A percentile compares a stretch with the other conserved stretches of the same genome.
phyloP scores from a whole-genome alignment of 192 early-diverging fungal genomes.

The Coemansia sp. region DNA sequence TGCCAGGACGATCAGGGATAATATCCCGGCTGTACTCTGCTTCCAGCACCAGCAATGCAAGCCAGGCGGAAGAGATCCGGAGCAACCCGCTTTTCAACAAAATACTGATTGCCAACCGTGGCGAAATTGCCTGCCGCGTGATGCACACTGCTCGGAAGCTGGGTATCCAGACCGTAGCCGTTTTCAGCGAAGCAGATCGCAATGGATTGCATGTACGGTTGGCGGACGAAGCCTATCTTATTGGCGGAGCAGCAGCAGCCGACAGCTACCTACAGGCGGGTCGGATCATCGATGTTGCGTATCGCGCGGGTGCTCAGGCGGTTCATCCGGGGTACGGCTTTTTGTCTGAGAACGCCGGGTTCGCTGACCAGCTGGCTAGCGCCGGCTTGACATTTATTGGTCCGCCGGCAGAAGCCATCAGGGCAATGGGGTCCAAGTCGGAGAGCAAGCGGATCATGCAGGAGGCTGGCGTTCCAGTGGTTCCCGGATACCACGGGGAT shows the following conservation, averaged over 20 bases:
- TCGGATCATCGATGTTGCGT: slow-evolving; percentile 78
- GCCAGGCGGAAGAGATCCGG: not conserved
- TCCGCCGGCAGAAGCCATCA: slow-evolving; percentile 81
- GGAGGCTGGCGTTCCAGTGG: slow-evolving; percentile 82
- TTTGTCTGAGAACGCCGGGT: slow-evolving; percentile 89
- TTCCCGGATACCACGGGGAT: slow-evolving; percentile 92
- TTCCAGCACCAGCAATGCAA: not conserved
- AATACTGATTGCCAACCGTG: slow-evolving; percentile 93
- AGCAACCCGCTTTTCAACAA: slow-evolving; percentile 84
- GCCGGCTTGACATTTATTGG: slow-evolving; percentile 84
- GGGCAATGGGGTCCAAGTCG: slow-evolving; percentile 91
- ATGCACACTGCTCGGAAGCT: slow-evolving; percentile 78
- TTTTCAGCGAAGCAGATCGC: slow-evolving; percentile 89
- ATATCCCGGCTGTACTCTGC: not conserved
- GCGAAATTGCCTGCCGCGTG: slow-evolving; percentile 79
- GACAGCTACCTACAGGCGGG: slow-evolving; percentile 80
- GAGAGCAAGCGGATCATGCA: slow-evolving; percentile 91
- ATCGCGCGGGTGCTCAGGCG: slow-evolving; percentile 75
- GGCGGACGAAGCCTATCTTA: slow-evolving; percentile 91
- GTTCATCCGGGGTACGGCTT: slow-evolving; percentile 98
- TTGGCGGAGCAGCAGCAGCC: slow-evolving; percentile 77
- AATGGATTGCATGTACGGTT: slow-evolving; percentile 79
- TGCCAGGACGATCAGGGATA: not conserved
- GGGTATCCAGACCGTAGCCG: slow-evolving; percentile 94
- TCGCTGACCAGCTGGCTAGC: slow-evolving; percentile 68